Evolutionary conservation across 192 early-diverging fungal species (phyloP).

Genomic region (Pilaira anomala): DNA sequence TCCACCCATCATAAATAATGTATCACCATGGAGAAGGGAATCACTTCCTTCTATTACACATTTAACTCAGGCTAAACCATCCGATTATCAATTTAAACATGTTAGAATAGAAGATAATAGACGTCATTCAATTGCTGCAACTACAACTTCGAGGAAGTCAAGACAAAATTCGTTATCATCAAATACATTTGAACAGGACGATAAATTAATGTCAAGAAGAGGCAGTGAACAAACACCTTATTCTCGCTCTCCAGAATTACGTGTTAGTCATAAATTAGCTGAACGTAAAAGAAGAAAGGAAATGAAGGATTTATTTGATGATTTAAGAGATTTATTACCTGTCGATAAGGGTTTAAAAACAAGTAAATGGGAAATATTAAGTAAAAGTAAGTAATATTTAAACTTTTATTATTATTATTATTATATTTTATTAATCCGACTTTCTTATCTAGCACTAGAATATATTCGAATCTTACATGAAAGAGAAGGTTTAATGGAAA

Average conservation of each 20-base stretch:
- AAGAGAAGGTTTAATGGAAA: constrained; percentile 40
- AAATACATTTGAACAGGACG: constrained; percentile 4
- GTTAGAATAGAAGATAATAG: constrained; percentile 16
- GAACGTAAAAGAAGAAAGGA: constrained; percentile 83
- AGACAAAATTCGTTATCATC: constrained; percentile 3
- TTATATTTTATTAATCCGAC: not conserved
- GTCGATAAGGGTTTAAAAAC: constrained; percentile 74
- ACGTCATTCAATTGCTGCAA: constrained; percentile 32
- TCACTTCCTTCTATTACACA: constrained; percentile 19
- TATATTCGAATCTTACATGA: constrained; percentile 45
- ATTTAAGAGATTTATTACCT: constrained; percentile 70
- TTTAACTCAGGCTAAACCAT: not conserved
- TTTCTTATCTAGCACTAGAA: constrained; percentile 43
- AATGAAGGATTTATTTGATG: constrained; percentile 90
- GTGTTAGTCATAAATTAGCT: constrained; percentile 82
- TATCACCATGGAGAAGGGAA: constrained; percentile 20
- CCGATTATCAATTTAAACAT: not conserved
- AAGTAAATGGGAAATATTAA: constrained; percentile 88
- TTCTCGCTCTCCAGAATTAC: constrained; percentile 68
- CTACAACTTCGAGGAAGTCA: not conserved
- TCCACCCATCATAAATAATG: constrained; percentile 7
- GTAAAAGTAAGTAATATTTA: constrained; percentile 77
- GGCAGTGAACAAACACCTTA: constrained; percentile 44
- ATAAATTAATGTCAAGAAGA: not conserved
- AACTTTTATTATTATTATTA: not conserved